phyloP scores from a whole-genome alignment of 352 stramenopile genomes.

The Pythium phragmiticola region DNA sequence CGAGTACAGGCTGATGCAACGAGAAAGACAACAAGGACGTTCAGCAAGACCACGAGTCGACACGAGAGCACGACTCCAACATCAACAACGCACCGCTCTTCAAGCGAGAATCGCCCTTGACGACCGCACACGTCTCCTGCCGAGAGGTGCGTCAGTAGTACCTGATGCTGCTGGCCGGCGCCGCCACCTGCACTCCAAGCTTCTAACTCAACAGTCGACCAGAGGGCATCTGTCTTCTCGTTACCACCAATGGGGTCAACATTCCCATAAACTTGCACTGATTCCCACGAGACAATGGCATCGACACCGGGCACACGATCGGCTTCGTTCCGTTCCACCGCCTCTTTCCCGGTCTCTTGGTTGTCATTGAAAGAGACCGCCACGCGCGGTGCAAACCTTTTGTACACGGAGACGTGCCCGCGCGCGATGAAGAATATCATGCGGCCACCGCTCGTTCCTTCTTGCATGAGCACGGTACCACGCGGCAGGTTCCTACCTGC shows the following conservation, averaged over 20 bases:
- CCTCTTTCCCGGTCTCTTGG: neutral
- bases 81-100: slow-evolving; percentile 10
- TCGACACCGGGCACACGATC: neutral
- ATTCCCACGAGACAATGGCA: slow-evolving; percentile 32
- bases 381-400: slow-evolving; percentile 31
- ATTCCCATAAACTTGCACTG: slow-evolving; percentile 1
- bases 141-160: slow-evolving; percentile 16
- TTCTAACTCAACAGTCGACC: slow-evolving; percentile 12
- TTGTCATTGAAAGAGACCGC: slow-evolving; percentile 28
- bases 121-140: slow-evolving; percentile 20
- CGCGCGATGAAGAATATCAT: slow-evolving; percentile 34
- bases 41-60: neutral
- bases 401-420: slow-evolving; percentile 27
- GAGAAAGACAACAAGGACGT: neutral
- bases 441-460: slow-evolving; percentile 11
- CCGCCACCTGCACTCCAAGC: slow-evolving; percentile 6
- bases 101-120: slow-evolving; percentile 18
- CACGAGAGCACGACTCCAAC: neutral
- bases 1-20: slow-evolving; percentile 26
- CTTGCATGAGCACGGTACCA: slow-evolving; percentile 20
- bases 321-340: neutral
- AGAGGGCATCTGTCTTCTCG: slow-evolving; percentile 14
- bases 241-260: slow-evolving; percentile 3
- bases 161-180: slow-evolving; percentile 3
- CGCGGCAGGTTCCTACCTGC: slow-evolving; percentile 23